Conservation (phyloP, 306 rosid species). For the Oemleria cerasiformis region DNA sequence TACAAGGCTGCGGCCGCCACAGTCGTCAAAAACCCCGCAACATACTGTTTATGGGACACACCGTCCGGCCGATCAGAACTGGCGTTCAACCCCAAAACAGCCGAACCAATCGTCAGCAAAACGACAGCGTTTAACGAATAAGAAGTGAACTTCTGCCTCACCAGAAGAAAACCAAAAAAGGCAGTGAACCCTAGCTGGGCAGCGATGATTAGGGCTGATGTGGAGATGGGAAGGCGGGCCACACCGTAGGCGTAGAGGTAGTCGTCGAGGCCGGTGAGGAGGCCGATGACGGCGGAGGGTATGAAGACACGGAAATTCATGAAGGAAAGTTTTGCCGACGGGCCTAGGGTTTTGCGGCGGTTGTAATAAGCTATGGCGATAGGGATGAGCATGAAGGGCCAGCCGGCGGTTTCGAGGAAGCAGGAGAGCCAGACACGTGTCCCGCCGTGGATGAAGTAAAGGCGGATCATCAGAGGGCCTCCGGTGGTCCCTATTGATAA, state of each 20-base stretch:
- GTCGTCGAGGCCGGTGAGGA: conserved; percentile 59
- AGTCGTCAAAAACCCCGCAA: conserved; percentile 60
- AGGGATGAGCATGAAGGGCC: conserved; percentile 58
- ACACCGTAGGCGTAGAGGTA: conserved; percentile 67
- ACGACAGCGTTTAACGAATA: conserved; percentile 56
- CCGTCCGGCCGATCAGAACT: conserved; percentile 62
- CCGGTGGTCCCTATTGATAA: conserved; percentile 47
- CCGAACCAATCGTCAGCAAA: conserved; percentile 61
- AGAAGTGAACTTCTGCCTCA: conserved; percentile 59
- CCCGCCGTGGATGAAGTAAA: conserved; percentile 80
- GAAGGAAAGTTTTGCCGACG: conserved; percentile 18
- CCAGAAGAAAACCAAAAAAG: conserved; percentile 42
- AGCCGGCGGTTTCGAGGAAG: conserved; percentile 64
- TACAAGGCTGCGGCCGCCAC: conserved; percentile 59
- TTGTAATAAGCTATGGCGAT: conserved; percentile 30
- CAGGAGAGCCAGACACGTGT: conserved; percentile 63
- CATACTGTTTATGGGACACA: conserved; percentile 48
- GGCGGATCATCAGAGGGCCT: conserved; percentile 66
- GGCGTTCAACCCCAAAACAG: conserved; percentile 52
- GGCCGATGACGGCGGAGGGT: conserved; percentile 43
- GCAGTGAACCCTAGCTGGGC: conserved; percentile 72
- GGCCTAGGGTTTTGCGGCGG: conserved; percentile 31
- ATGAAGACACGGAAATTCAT: conserved; percentile 42
- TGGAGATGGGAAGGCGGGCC: conserved; percentile 62
- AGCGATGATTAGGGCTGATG: conserved; percentile 57